A percentile compares a stretch with the other conserved stretches of the same genome.
These are phyloP conservation scores for Phaeosphaeriaceae sp. DNA, from an alignment of 2,329 filamentous ascomycete genomes.

Conservation along the genomic window DNA sequence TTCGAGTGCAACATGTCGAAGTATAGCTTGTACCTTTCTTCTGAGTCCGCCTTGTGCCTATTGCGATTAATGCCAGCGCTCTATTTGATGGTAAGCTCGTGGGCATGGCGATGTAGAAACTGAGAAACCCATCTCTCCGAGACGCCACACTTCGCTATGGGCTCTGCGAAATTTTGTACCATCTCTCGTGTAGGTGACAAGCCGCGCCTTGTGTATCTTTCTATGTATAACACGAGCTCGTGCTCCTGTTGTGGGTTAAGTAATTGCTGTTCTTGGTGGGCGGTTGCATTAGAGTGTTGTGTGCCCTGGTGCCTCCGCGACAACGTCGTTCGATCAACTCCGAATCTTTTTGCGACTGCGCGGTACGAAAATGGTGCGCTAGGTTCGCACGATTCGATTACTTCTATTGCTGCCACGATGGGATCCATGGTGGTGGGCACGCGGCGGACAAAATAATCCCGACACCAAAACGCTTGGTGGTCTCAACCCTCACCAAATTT, in stretches of 20 bases:
- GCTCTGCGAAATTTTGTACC: slow-evolving; percentile 1
- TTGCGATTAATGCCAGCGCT: slow-evolving; percentile 2
- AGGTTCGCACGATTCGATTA: too few species aligned
- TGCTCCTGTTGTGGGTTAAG: slow-evolving; percentile 4
- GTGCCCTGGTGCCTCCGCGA: too few species aligned
- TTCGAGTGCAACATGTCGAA: slow-evolving; percentile 1
- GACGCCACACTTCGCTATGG: not conserved
- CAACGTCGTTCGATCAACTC: too few species aligned
- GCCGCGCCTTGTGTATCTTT: not conserved
- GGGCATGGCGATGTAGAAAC: slow-evolving; percentile 3
- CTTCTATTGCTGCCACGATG: too few species aligned
- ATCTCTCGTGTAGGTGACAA: slow-evolving; percentile 7
- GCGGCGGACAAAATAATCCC: too few species aligned
- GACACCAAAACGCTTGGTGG: too few species aligned
- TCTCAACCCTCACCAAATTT: too few species aligned
- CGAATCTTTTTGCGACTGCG: too few species aligned
- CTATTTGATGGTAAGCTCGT: slow-evolving; percentile 5
- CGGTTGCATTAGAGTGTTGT: too few species aligned
- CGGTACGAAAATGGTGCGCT: too few species aligned
- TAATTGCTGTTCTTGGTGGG: too few species aligned
- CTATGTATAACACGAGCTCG: slow-evolving; percentile 3
- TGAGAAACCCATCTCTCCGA: slow-evolving; percentile 1
- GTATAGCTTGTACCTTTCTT: slow-evolving; percentile 2
- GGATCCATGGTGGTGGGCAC: too few species aligned
- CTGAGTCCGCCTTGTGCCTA: slow-evolving; percentile 7